Percentiles rank a stretch among this genome's conserved stretches.
phyloP scores from a whole-genome alignment of 805 yeast species.

The Starmerella kuoi region DNA sequence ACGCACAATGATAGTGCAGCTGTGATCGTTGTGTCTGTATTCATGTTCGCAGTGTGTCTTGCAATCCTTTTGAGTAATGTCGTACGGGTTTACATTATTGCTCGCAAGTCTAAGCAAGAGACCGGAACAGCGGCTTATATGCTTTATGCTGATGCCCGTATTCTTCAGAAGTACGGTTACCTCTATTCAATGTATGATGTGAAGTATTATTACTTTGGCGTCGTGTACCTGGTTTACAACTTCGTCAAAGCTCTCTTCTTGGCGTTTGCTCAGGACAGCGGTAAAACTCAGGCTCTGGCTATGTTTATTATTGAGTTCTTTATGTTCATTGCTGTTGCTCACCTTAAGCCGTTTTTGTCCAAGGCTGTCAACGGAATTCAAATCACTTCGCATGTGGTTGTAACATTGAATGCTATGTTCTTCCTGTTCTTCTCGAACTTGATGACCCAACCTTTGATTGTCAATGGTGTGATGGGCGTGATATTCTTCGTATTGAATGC shows the following conservation, averaged over 20 bases:
- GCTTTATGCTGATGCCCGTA: conserved; percentile 61
- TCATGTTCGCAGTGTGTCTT: conserved; percentile 51
- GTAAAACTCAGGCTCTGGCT: conserved; percentile 68
- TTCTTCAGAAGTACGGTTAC: conserved; percentile 73
- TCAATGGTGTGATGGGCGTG: conserved; percentile 82
- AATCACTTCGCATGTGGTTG: conserved; percentile 60
- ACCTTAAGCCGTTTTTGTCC: conserved; percentile 65
- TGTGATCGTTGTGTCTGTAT: conserved; percentile 65
- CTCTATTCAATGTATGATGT: conserved; percentile 84
- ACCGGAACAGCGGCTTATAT: conserved; percentile 79
- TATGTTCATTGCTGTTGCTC: conserved; percentile 52
- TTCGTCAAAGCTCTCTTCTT: conserved; percentile 61
- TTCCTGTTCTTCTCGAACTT: conserved; percentile 77
- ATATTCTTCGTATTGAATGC: conserved; percentile 81
- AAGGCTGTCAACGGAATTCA: conserved; percentile 67
- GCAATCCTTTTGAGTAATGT: conserved; percentile 54
- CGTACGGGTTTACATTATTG: conserved; percentile 52
- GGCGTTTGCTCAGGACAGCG: conserved; percentile 66
- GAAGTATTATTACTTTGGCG: conserved; percentile 70
- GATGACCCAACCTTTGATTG: conserved; percentile 68
- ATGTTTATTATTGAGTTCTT: conserved; percentile 64
- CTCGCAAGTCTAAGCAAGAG: conserved; percentile 43
- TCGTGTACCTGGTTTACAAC: conserved; percentile 46
- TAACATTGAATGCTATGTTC: conserved; percentile 66
- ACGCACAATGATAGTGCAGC: conserved; percentile 75